Evolutionary conservation across 345 rosid genomes (phyloP).

Genomic region (Populus nigra): DNA sequence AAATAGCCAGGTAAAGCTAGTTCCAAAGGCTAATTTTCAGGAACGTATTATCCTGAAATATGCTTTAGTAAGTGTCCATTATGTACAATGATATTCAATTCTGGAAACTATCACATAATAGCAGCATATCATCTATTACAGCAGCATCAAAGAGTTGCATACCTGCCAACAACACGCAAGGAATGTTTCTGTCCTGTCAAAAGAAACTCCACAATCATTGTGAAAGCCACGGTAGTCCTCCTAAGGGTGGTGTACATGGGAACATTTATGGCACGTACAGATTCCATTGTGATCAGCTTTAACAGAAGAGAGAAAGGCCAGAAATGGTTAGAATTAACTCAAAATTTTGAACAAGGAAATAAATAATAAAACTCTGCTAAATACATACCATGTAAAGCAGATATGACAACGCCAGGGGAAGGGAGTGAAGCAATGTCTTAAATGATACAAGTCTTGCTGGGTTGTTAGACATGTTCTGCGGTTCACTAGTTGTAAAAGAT

Average conservation of each 20-base stretch:
- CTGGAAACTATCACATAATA: not conserved
- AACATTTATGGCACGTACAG: slow-evolving; percentile 28
- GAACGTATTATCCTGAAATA: not conserved
- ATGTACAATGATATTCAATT: not conserved
- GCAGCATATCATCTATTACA: not conserved
- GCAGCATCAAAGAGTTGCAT: slow-evolving; percentile 6
- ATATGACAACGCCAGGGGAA: slow-evolving; percentile 24
- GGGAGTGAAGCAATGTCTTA: slow-evolving; percentile 18
- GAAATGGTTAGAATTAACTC: not conserved
- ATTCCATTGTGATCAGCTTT: slow-evolving; percentile 33
- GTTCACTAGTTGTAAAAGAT: slow-evolving; percentile 24
- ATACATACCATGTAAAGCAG: slow-evolving; percentile 27
- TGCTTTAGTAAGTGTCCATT: not conserved
- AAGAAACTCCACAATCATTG: slow-evolving; percentile 29
- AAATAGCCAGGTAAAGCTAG: not conserved
- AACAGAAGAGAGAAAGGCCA: not conserved
- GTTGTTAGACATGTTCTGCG: not conserved
- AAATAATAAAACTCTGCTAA: not conserved
- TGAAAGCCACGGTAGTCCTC: slow-evolving; percentile 32
- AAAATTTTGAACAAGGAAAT: not conserved
- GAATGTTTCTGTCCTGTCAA: slow-evolving; percentile 26
- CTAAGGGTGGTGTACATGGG: slow-evolving; percentile 34
- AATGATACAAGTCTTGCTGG: slow-evolving; percentile 18
- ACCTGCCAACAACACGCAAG: slow-evolving; percentile 27
- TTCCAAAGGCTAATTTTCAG: not conserved